phyloP scores from a whole-genome alignment of 225 moss, liverwort and hornwort species.

The Rhytidiadelphus loreus region DNA sequence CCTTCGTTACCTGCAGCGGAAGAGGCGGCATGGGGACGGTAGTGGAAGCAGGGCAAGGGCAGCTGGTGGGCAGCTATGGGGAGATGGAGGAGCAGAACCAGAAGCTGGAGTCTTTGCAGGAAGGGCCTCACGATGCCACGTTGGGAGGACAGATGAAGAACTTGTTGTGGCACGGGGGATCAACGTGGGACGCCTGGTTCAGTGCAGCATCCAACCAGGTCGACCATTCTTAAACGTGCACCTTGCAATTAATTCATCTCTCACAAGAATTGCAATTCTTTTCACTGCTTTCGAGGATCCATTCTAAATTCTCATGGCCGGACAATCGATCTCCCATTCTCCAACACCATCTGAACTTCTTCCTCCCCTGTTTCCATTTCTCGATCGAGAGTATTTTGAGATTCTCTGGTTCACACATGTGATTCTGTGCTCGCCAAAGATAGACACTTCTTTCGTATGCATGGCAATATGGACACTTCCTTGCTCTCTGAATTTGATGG shows the following conservation, averaged over 20 bases:
- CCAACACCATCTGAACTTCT: not conserved
- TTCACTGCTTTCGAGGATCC: not conserved
- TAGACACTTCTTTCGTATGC: not conserved
- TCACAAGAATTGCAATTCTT: not conserved
- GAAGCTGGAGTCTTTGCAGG: constrained; percentile 60
- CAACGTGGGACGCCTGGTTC: constrained; percentile 82
- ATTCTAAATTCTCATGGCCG: not conserved
- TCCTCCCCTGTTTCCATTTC: not conserved
- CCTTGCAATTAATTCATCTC: not conserved
- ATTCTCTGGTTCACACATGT: not conserved
- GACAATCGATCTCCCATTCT: not conserved
- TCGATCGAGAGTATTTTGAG: not conserved
- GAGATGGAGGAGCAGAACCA: constrained; percentile 92
- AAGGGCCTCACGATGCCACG: constrained; percentile 1
- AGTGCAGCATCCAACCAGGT: constrained; percentile 97
- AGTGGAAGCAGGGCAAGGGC: constrained; percentile 12
- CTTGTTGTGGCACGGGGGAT: constrained; percentile 89
- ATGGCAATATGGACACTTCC: not conserved
- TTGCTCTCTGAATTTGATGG: not conserved
- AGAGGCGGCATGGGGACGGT: constrained; percentile 7
- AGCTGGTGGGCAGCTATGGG: constrained; percentile 44
- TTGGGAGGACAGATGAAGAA: constrained; percentile 52
- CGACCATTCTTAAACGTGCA: not conserved
- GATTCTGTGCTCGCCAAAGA: not conserved
- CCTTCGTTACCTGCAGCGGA: constrained; percentile 6